A percentile compares a stretch with the other conserved stretches of the same genome.
Conservation (phyloP, 331 rosid species). For the Acacia concinna region DNA sequence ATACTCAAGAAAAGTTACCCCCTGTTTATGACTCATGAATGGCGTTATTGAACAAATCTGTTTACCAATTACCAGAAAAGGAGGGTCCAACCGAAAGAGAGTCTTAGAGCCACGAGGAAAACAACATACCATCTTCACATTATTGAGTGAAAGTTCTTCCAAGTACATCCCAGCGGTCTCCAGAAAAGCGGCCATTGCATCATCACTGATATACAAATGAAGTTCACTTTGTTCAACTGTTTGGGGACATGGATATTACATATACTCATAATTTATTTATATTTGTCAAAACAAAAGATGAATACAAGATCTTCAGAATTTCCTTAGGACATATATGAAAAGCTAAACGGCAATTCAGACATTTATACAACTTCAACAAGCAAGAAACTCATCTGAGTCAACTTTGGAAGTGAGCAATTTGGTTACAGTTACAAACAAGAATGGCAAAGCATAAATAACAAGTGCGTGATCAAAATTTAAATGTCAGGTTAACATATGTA, state of each 20-base stretch:
- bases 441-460: constrained; percentile 2
- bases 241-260: constrained; percentile 7
- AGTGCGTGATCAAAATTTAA: background rate
- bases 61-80: background rate
- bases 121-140: constrained; percentile 55
- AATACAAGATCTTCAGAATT: constrained; percentile 7
- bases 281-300: background rate
- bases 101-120: background rate
- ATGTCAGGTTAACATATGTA: background rate
- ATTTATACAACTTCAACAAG: background rate
- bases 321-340: constrained; percentile 12
- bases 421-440: background rate
- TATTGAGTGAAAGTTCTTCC: constrained; percentile 74
- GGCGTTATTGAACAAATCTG: constrained; percentile 9
- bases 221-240: constrained; percentile 12
- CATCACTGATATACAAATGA: constrained; percentile 59
- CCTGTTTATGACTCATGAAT: background rate
- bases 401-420: constrained; percentile 19
- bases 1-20: background rate
- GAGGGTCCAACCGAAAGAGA: background rate
- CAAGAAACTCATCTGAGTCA: background rate
- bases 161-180: constrained; percentile 56
- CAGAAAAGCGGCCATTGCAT: constrained; percentile 78
- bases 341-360: background rate
- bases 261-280: background rate